These are phyloP conservation scores for Neonothopanus nambi DNA, from an alignment of 1,284 basidiomycete species.

Conservation along the genomic window DNA sequence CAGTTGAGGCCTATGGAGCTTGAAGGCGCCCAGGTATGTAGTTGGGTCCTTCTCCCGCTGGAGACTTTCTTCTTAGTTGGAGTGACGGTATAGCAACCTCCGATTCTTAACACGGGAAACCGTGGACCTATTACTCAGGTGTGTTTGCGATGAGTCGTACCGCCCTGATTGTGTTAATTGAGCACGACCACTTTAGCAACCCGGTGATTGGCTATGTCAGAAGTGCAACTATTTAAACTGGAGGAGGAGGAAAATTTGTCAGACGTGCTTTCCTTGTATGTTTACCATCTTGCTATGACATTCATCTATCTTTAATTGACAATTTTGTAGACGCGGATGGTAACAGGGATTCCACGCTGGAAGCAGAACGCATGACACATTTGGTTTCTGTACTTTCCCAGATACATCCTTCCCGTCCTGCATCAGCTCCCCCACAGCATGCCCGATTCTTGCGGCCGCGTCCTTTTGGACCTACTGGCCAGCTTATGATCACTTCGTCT, in stretches of 20 bases:
- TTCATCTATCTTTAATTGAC: slow-evolving; percentile 10
- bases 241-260: slow-evolving; percentile 84
- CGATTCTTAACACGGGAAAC: slow-evolving; percentile 87
- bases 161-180: not conserved
- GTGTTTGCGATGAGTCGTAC: slow-evolving; percentile 28
- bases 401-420: too few species aligned
- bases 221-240: slow-evolving; percentile 86
- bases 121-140: slow-evolving; percentile 75
- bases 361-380: slow-evolving; percentile 76
- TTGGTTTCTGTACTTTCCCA: slow-evolving; percentile 68
- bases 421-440: too few species aligned
- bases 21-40: slow-evolving; percentile 50
- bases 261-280: slow-evolving; percentile 83
- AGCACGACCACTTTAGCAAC: slow-evolving; percentile 52
- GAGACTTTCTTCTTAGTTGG: slow-evolving; percentile 5
- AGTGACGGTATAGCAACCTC: slow-evolving; percentile 71
- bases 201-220: slow-evolving; percentile 88
- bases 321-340: slow-evolving; percentile 78
- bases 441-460: too few species aligned
- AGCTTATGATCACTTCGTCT: too few species aligned
- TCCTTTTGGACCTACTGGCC: too few species aligned
- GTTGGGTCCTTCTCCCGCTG: not conserved
- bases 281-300: slow-evolving; percentile 26
- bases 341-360: slow-evolving; percentile 80
- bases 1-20: slow-evolving; percentile 68